Evolutionary conservation across 2,329 filamentous ascomycete genomes (phyloP).

Genomic region (Biscogniauxia sp.): DNA sequence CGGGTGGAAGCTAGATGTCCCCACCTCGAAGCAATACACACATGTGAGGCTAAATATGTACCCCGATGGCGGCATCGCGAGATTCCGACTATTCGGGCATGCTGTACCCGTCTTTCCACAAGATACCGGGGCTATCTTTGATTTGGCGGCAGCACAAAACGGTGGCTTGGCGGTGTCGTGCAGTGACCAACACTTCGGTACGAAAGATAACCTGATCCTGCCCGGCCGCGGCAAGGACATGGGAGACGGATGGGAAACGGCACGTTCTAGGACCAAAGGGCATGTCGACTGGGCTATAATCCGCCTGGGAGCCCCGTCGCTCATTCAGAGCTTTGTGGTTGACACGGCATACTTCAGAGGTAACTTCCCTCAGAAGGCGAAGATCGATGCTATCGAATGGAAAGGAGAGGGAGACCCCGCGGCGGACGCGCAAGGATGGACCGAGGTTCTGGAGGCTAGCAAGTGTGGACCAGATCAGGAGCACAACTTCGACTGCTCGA

Average conservation of each 20-base stretch:
- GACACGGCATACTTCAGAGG: slow-evolving; percentile 83
- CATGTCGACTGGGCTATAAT: slow-evolving; percentile 83
- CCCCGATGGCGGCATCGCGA: slow-evolving; percentile 78
- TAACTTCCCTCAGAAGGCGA: slow-evolving; percentile 77
- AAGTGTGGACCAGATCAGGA: slow-evolving; percentile 72
- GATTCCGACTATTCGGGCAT: slow-evolving; percentile 74
- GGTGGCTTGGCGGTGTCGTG: slow-evolving; percentile 73
- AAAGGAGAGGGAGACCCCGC: slow-evolving; percentile 52
- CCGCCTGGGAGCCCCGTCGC: slow-evolving; percentile 64
- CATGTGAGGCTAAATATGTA: slow-evolving; percentile 83
- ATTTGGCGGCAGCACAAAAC: slow-evolving; percentile 75
- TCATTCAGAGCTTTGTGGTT: slow-evolving; percentile 65
- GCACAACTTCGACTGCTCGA: slow-evolving; percentile 60
- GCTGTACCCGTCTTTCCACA: slow-evolving; percentile 74
- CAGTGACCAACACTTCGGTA: slow-evolving; percentile 82
- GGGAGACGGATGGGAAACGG: slow-evolving; percentile 87
- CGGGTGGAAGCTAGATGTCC: slow-evolving; percentile 63
- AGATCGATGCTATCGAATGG: slow-evolving; percentile 62
- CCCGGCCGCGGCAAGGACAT: slow-evolving; percentile 79
- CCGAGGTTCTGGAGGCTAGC: slow-evolving; percentile 62
- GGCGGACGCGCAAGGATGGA: slow-evolving; percentile 60
- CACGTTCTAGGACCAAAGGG: slow-evolving; percentile 65
- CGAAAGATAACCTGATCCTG: slow-evolving; percentile 75
- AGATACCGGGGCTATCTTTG: slow-evolving; percentile 63
- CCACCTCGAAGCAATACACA: slow-evolving; percentile 67